phyloP scores from a whole-genome alignment of 306 rosid species.

The Oxytropis ochrocephala region DNA sequence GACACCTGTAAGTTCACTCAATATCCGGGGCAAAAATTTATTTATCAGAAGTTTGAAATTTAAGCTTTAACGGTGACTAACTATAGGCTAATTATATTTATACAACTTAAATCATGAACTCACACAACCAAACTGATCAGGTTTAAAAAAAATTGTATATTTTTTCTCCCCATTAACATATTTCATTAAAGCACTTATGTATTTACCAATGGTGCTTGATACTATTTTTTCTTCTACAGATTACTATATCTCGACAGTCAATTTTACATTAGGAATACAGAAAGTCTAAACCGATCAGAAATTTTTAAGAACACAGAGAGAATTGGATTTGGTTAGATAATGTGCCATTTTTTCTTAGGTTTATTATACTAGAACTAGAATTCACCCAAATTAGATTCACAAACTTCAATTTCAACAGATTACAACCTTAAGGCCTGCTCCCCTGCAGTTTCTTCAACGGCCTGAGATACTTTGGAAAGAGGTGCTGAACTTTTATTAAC shows the following conservation, averaged over 20 bases:
- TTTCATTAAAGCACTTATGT: background rate
- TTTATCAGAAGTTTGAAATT: no score
- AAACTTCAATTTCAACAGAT: constrained; percentile 2
- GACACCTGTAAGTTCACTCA: no score
- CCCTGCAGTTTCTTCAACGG: constrained; percentile 53
- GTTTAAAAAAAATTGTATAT: no score
- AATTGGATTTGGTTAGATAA: background rate
- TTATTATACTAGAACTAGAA: background rate
- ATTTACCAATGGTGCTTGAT: background rate
- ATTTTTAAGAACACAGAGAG: background rate
- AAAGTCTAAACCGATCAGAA: background rate
- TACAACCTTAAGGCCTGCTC: constrained; percentile 65
- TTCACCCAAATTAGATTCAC: background rate
- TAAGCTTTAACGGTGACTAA: no score
- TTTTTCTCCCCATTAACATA: background rate
- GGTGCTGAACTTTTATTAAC: constrained; percentile 58
- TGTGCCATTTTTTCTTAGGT: background rate
- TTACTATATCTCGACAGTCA: background rate
- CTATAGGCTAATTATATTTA: no score
- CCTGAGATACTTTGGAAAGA: constrained; percentile 60
- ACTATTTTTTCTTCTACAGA: background rate
- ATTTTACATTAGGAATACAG: background rate
- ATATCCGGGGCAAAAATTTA: no score
- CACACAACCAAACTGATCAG: no score
- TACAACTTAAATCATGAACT: no score